These are phyloP conservation scores for Microascus cirrosus DNA, from an alignment of 2,329 filamentous ascomycete genomes.

Conservation along the genomic window DNA sequence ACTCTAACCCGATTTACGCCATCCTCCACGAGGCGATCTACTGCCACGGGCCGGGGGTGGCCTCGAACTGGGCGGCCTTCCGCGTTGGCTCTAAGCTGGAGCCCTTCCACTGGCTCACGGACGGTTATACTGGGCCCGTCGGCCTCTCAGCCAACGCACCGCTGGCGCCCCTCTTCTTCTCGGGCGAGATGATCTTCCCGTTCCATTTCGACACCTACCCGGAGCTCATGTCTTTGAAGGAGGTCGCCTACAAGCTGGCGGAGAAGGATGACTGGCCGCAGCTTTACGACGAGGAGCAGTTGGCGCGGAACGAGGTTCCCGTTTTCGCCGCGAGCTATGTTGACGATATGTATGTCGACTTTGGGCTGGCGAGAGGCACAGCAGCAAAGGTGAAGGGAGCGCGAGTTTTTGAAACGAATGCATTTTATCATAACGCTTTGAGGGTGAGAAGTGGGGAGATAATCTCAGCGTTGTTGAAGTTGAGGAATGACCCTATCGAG, in stretches of 20 bases:
- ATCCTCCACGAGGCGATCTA: slow-evolving; percentile 84
- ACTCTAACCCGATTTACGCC: slow-evolving; percentile 72
- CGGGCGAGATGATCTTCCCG: slow-evolving; percentile 85
- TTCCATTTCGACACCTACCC: slow-evolving; percentile 74
- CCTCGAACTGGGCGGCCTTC: slow-evolving; percentile 66
- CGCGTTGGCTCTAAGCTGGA: slow-evolving; percentile 41
- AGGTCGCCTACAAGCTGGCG: slow-evolving; percentile 63
- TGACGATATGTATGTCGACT: slow-evolving; percentile 91
- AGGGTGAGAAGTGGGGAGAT: slow-evolving; percentile 65
- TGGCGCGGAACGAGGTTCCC: slow-evolving; percentile 69
- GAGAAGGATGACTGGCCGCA: slow-evolving; percentile 56
- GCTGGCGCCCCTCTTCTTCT: slow-evolving; percentile 59
- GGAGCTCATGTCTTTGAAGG: slow-evolving; percentile 59
- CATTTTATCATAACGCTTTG: slow-evolving; percentile 77
- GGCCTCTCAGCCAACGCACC: slow-evolving; percentile 11
- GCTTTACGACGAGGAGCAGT: slow-evolving; percentile 64
- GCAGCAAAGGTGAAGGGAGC: slow-evolving; percentile 62
- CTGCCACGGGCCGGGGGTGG: slow-evolving; percentile 52
- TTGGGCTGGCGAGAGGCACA: slow-evolving; percentile 60
- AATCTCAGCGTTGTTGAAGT: slow-evolving; percentile 40
- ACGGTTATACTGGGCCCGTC: slow-evolving; percentile 12
- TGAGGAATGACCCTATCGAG: slow-evolving; percentile 22
- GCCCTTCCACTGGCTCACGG: slow-evolving; percentile 39
- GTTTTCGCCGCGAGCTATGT: slow-evolving; percentile 76
- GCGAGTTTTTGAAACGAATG: slow-evolving; percentile 77